Evolutionary conservation across 2,329 filamentous ascomycete genomes (phyloP).

Genomic region (Podosphaera aphanis): DNA sequence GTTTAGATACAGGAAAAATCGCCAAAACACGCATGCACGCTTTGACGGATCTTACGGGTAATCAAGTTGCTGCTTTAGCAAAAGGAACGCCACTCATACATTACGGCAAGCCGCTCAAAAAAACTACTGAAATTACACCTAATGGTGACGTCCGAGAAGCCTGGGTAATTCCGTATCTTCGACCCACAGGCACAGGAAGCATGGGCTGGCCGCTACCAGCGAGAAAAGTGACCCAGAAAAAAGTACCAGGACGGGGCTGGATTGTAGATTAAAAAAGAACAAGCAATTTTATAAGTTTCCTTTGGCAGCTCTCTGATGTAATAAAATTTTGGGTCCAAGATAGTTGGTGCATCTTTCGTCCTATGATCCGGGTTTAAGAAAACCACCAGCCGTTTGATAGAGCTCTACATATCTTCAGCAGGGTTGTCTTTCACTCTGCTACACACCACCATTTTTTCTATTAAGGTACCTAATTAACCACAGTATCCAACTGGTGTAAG

Average conservation of each 20-base stretch:
- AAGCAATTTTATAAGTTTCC: too few relatives aligned
- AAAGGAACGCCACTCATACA: conserved; percentile 64
- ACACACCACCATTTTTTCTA: too few relatives aligned
- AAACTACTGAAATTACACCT: conserved; percentile 21
- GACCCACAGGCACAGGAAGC: conserved; percentile 36
- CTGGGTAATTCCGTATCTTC: conserved; percentile 59
- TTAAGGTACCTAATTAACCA: too few relatives aligned
- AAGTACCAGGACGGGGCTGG: conserved; percentile 51
- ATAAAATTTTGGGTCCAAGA: too few relatives aligned
- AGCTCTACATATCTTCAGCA: too few relatives aligned
- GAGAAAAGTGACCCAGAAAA: conserved; percentile 64
- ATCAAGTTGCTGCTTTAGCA: conserved; percentile 55
- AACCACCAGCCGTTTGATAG: too few relatives aligned
- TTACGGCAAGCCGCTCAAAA: conserved; percentile 75
- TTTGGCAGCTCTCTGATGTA: too few relatives aligned
- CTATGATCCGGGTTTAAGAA: too few relatives aligned
- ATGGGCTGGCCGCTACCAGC: conserved; percentile 68
- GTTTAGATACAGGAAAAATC: conserved; percentile 26
- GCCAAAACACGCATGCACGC: conserved; percentile 72
- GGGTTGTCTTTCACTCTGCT: too few relatives aligned
- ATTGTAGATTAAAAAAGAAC: conserved; percentile 19
- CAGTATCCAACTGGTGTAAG: too few relatives aligned
- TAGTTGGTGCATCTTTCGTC: too few relatives aligned
- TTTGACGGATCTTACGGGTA: conserved; percentile 53
- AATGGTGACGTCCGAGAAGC: conserved; percentile 37